Evolutionary conservation across 1,139 yeast species (phyloP), one percentile per base, ranked within the genome.

Genomic region (Entelexis paramagnoliae): DNA sequence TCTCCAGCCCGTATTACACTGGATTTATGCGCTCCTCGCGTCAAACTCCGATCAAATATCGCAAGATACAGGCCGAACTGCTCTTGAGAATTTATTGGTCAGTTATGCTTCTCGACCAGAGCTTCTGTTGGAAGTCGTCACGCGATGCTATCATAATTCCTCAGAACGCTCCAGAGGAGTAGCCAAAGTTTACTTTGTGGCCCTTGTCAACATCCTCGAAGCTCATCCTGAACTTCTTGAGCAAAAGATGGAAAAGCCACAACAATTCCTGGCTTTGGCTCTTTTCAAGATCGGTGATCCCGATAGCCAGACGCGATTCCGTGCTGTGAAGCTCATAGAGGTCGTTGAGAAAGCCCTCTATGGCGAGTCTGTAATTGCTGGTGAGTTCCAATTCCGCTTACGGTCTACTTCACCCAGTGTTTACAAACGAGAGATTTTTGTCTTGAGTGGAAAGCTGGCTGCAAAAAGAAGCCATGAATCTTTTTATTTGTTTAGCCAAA

Each of bases 391-490:
- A 9, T 85, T 82, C 59, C 75, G 82, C 32, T 78, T 83, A 17
- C 73, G 78, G 56, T 81, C 84, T 58, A 72, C 75, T 46, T 80
- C 89, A 13, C 76, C 80, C 56, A 83, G 84, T 4, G 83, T 86
- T 6, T 86, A 81, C 68, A 84, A 84, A 63, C 79, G 86, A 48
- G 89, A 89, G 0, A 71, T 85, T 55, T 80, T 80, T 59, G 83
- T 81, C 49, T 68, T 85, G 24, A 79, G 93, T 0, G 73, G 79
- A 1, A 76, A 78, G 55, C 73, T 83, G 60, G 82, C 86, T 0
- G 68, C 77, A 0, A 70, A 73, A 13, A 78, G 78, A 57, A 74
- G 85, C 0, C 80, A 76, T 24, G 80, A 77, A 51, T 77, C 80
- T 11, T 77, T 75, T 57, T 72, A 72, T 51, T 73, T 84, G 58